Conservation (phyloP, 1,284 basidiomycete genomes). For the Rhodotorula sp. region DNA sequence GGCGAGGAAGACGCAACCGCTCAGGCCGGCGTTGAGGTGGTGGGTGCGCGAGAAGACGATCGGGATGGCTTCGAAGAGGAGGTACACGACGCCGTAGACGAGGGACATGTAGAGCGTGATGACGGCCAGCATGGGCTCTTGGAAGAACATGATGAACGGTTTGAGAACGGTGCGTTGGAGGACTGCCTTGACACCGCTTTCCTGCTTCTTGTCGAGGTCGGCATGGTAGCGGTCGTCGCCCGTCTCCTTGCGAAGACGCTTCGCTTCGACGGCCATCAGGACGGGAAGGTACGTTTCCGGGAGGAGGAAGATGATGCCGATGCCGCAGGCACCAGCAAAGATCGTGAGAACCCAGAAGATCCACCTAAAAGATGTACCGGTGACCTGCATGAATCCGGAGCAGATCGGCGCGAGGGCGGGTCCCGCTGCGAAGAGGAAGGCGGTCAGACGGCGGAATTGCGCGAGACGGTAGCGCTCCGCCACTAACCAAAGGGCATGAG, state of each 20-base stretch:
- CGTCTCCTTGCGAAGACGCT: conserved; percentile 58
- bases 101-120: conserved; percentile 50
- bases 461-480: not conserved
- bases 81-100: conserved; percentile 43
- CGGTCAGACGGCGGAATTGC: not conserved
- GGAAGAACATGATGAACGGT: conserved; percentile 62
- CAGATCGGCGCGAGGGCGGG: conserved; percentile 62
- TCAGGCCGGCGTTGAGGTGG: conserved; percentile 53
- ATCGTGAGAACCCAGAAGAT: conserved; percentile 68
- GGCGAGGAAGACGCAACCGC: conserved; percentile 55
- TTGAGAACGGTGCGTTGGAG: conserved; percentile 55
- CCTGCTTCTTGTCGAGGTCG: conserved; percentile 47
- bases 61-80: conserved; percentile 51
- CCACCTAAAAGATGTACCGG: conserved; percentile 63
- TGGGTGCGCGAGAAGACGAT: conserved; percentile 54
- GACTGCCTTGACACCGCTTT: conserved; percentile 44
- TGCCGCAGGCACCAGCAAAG: conserved; percentile 53
- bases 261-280: conserved; percentile 58
- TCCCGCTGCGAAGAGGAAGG: conserved; percentile 41
- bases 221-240: conserved; percentile 64
- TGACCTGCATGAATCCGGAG: conserved; percentile 58
- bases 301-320: conserved; percentile 63
- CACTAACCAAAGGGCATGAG: conserved; percentile 57
- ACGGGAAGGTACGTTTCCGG: conserved; percentile 52
- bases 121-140: conserved; percentile 74